Evolutionary conservation across 768 basidiomycete species (phyloP).

Genomic region (Kwoniella heveanensis): DNA sequence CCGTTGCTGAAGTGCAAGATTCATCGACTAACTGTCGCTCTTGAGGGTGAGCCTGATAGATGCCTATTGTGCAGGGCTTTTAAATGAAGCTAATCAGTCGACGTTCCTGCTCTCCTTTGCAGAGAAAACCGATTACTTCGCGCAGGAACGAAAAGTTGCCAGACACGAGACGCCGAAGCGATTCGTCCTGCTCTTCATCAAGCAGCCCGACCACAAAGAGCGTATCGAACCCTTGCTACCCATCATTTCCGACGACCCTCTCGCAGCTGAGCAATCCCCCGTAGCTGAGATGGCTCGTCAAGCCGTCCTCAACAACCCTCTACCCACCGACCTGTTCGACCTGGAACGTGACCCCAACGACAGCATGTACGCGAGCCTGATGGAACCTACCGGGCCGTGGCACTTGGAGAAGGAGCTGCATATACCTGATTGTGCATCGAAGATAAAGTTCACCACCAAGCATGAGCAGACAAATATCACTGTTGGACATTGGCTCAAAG

Average conservation of each 20-base stretch:
- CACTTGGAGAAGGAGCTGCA: slow-evolving; percentile 68
- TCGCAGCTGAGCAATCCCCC: slow-evolving; percentile 68
- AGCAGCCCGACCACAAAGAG: slow-evolving; percentile 61
- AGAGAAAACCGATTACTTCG: slow-evolving; percentile 84
- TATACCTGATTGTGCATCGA: slow-evolving; percentile 63
- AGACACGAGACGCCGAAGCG: slow-evolving; percentile 69
- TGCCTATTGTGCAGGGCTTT: not conserved
- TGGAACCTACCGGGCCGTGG: slow-evolving; percentile 75
- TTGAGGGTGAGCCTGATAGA: slow-evolving; percentile 69
- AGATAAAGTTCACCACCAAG: slow-evolving; percentile 75
- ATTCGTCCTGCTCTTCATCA: slow-evolving; percentile 67
- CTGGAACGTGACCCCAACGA: slow-evolving; percentile 45
- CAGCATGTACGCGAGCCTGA: slow-evolving; percentile 50
- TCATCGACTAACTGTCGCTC: slow-evolving; percentile 67
- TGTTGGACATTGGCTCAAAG: slow-evolving; percentile 75
- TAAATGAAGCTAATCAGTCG: not conserved
- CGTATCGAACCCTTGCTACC: slow-evolving; percentile 68
- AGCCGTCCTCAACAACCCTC: slow-evolving; percentile 51
- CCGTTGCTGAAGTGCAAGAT: slow-evolving; percentile 82
- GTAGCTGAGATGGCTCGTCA: slow-evolving; percentile 61
- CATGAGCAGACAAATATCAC: slow-evolving; percentile 74
- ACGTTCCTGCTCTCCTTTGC: slow-evolving; percentile 5
- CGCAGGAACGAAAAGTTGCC: slow-evolving; percentile 67
- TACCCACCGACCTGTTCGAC: slow-evolving; percentile 29
- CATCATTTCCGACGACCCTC: slow-evolving; percentile 68